These are phyloP conservation scores for Dendrothele bispora DNA, from an alignment of 768 basidiomycete genomes.

Conservation along the genomic window DNA sequence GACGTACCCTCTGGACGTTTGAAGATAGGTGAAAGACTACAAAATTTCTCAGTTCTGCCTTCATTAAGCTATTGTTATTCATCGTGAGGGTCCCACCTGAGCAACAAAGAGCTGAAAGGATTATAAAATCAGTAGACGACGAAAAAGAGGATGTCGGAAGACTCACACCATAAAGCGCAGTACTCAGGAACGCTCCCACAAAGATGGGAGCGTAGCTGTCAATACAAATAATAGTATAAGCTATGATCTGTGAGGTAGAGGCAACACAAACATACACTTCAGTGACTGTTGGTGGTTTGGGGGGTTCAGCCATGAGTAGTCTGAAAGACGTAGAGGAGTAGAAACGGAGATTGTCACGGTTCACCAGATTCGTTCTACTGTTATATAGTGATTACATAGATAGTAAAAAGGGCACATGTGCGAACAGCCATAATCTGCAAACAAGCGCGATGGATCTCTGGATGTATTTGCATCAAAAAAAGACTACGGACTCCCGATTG, in stretches of 20 bases:
- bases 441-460: too few relatives aligned
- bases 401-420: too few relatives aligned
- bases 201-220: slow-evolving; percentile 5
- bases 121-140: not conserved
- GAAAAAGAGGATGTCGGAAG: not conserved
- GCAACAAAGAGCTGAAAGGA: not conserved
- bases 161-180: slow-evolving; percentile 7
- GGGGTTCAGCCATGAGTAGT: too few relatives aligned
- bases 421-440: too few relatives aligned
- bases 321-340: too few relatives aligned
- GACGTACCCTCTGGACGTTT: slow-evolving; percentile 1
- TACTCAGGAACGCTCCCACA: slow-evolving; percentile 6
- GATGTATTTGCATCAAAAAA: too few relatives aligned
- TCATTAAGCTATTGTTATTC: not conserved
- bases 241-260: not conserved
- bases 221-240: not conserved
- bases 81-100: not conserved
- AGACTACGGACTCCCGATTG: too few relatives aligned
- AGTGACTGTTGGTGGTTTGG: slow-evolving; percentile 1
- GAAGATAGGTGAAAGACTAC: slow-evolving; percentile 5
- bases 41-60: not conserved
- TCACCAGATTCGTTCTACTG: too few relatives aligned
- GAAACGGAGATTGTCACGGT: too few relatives aligned
- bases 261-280: slow-evolving; percentile 1
- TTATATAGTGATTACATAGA: too few relatives aligned